Evolutionary conservation across 163 green algal genomes (phyloP).

Genomic region (Chlamydomonas reinhardtii): DNA sequence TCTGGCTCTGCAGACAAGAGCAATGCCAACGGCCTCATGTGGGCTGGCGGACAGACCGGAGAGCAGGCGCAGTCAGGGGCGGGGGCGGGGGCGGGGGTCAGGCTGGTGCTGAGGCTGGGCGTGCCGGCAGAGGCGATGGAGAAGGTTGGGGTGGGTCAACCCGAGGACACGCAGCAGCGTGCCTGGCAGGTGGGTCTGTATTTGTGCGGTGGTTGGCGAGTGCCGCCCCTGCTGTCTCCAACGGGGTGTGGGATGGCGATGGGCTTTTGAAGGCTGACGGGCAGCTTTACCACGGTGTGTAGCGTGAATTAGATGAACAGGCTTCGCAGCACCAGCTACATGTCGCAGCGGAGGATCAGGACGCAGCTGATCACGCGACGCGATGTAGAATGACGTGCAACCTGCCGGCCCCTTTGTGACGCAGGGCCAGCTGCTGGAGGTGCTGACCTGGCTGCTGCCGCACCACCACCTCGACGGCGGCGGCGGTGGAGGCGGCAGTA

Average conservation of each 20-base stretch:
- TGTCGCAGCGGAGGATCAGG: no score
- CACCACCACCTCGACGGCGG: background rate
- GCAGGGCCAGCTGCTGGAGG: slow-evolving; percentile 16
- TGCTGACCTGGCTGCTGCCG: slow-evolving; percentile 43
- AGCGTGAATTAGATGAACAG: no score
- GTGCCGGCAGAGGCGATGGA: background rate
- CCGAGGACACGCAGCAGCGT: slow-evolving; percentile 22
- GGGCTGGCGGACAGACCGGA: no score
- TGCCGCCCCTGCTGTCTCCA: background rate
- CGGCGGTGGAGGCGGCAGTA: background rate
- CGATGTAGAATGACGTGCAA: no score
- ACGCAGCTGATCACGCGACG: no score
- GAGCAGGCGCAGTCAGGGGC: no score
- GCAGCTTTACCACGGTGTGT: no score
- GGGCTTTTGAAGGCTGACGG: background rate
- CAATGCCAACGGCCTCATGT: no score
- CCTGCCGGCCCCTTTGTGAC: no score
- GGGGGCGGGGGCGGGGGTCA: no score
- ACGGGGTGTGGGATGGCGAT: background rate
- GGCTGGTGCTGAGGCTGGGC: slow-evolving; percentile 1
- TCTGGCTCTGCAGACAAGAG: no score
- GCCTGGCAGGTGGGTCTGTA: slow-evolving; percentile 9
- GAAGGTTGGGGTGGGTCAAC: background rate
- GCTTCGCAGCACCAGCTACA: no score
- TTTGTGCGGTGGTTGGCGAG: background rate